These are phyloP conservation scores for Tetrapyrgos nigripes DNA, from an alignment of 1,284 basidiomycete species.

Conservation along the genomic window DNA sequence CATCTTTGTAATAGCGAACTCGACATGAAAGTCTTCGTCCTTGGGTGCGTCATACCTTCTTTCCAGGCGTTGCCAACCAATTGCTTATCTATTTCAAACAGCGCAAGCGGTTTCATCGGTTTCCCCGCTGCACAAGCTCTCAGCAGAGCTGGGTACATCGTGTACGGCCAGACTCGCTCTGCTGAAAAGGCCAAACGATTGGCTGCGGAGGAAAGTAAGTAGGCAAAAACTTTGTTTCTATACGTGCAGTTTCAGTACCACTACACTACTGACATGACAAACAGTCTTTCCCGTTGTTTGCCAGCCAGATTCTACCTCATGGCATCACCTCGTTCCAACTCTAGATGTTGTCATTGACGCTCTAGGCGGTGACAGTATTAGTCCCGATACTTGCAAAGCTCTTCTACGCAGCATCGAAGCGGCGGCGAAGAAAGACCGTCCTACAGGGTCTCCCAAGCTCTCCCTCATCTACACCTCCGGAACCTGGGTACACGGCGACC, in stretches of 20 bases:
- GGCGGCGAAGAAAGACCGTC: constrained; percentile 38
- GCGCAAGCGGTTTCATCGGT: constrained; percentile 56
- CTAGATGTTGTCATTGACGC: constrained; percentile 57
- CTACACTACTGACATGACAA: not conserved
- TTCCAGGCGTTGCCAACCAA: constrained; percentile 6
- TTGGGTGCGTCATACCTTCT: constrained; percentile 6
- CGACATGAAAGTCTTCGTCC: constrained; percentile 17
- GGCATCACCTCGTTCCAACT: constrained; percentile 46
- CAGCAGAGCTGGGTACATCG: constrained; percentile 56
- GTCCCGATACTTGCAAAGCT: constrained; percentile 18
- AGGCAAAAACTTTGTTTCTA: not conserved
- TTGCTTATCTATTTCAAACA: constrained; percentile 6
- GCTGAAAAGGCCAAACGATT: constrained; percentile 45
- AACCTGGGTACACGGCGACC: constrained; percentile 54
- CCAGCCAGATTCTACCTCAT: constrained; percentile 43
- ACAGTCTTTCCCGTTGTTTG: constrained; percentile 55
- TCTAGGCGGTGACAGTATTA: constrained; percentile 41
- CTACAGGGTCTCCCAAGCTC: constrained; percentile 44
- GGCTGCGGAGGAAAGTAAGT: constrained; percentile 51
- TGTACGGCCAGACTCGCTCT: constrained; percentile 56
- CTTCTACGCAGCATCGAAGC: constrained; percentile 43
- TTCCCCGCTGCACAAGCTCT: constrained; percentile 53
- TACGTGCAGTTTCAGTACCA: not conserved
- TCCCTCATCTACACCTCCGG: constrained; percentile 59
- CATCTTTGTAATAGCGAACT: not conserved